phyloP scores from a whole-genome alignment of 768 basidiomycete species.

The Pleurotus tuber-regium region DNA sequence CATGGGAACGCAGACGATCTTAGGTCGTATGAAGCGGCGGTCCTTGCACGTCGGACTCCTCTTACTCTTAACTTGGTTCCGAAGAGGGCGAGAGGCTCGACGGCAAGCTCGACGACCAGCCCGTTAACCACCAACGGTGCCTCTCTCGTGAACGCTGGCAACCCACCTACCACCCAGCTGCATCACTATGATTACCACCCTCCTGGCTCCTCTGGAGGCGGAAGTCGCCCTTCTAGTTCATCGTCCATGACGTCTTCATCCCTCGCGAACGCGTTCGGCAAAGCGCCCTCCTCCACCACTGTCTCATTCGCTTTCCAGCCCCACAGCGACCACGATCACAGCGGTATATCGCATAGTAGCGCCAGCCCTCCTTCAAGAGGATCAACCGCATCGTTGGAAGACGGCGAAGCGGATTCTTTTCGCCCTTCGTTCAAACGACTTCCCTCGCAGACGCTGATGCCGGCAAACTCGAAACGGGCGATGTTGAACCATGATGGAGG shows the following conservation, averaged over 20 bases:
- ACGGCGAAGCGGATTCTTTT: slow-evolving; percentile 15
- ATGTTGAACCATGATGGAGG: slow-evolving; percentile 37
- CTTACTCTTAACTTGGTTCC: slow-evolving; percentile 53
- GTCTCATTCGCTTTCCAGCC: background rate
- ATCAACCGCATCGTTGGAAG: slow-evolving; percentile 31
- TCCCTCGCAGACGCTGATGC: slow-evolving; percentile 71
- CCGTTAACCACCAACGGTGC: no score
- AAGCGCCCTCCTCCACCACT: slow-evolving; percentile 6
- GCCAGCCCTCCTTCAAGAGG: slow-evolving; percentile 23
- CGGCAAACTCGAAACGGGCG: slow-evolving; percentile 52
- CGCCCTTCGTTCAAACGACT: slow-evolving; percentile 73
- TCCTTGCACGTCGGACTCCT: slow-evolving; percentile 64
- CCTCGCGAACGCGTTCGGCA: slow-evolving; percentile 40
- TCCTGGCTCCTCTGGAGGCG: background rate
- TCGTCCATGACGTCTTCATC: slow-evolving; percentile 34
- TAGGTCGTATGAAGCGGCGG: slow-evolving; percentile 71
- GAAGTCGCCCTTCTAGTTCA: slow-evolving; percentile 2
- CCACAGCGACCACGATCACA: slow-evolving; percentile 7
- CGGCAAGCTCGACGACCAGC: slow-evolving; percentile 4
- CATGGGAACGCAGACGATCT: slow-evolving; percentile 59
- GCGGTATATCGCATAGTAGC: slow-evolving; percentile 1
- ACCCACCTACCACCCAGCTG: no score
- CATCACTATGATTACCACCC: background rate
- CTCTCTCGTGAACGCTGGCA: no score
- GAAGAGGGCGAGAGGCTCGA: slow-evolving; percentile 30